These are phyloP conservation scores for Cladosporium sp. DNA, from an alignment of 2,329 filamentous ascomycete species.

Conservation along the genomic window DNA sequence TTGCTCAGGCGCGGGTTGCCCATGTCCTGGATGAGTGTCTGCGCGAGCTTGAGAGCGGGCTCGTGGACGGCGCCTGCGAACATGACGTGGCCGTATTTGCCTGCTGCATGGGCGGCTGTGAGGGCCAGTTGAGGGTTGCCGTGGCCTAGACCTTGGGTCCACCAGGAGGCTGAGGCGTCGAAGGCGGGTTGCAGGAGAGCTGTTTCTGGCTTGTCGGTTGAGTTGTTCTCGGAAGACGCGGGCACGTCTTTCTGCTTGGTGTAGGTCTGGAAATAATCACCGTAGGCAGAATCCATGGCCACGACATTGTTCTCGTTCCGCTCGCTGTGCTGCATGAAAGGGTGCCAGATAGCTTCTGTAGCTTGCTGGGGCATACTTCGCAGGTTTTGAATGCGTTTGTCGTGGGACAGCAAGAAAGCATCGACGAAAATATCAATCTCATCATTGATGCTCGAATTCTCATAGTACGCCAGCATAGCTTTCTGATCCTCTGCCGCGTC, in stretches of 20 bases:
- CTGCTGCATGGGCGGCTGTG: constrained; percentile 77
- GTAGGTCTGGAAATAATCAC: constrained; percentile 73
- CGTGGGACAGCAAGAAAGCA: constrained; percentile 57
- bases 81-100: constrained; percentile 86
- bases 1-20: constrained; percentile 66
- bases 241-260: constrained; percentile 35
- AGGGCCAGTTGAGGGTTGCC: constrained; percentile 71
- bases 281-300: constrained; percentile 77
- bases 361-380: constrained; percentile 65
- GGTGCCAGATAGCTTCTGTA: constrained; percentile 74
- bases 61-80: constrained; percentile 80
- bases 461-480: constrained; percentile 67
- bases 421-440: constrained; percentile 52
- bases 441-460: constrained; percentile 44
- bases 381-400: constrained; percentile 59
- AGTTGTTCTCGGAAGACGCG: constrained; percentile 1
- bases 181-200: constrained; percentile 66
- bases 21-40: constrained; percentile 61
- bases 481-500: constrained; percentile 53
- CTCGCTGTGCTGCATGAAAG: constrained; percentile 77
- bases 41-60: constrained; percentile 70
- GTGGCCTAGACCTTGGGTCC: constrained; percentile 86
- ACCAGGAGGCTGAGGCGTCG: constrained; percentile 86
- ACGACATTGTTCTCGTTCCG: constrained; percentile 65
- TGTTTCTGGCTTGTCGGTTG: constrained; percentile 19